Evolutionary conservation across 2,329 filamentous ascomycete genomes (phyloP).

Genomic region (Pseudopyricularia javanii): DNA sequence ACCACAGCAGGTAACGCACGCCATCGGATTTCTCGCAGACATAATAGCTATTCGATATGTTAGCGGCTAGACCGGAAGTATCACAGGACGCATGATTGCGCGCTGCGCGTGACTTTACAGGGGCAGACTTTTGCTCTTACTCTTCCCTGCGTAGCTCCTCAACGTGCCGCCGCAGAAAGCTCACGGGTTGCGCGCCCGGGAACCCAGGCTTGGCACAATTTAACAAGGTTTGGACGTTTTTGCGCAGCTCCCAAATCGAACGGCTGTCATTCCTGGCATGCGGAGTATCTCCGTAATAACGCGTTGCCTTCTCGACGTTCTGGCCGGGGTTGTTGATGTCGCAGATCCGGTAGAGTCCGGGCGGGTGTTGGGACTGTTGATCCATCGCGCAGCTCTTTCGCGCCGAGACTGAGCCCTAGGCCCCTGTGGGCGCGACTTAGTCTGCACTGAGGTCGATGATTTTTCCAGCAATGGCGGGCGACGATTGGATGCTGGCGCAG

Average conservation of each 20-base stretch:
- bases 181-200: constrained; percentile 88
- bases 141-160: constrained; percentile 71
- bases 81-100: neutral
- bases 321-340: constrained; percentile 2
- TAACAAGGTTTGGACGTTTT: constrained; percentile 66
- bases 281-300: constrained; percentile 17
- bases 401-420: neutral
- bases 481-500: neutral
- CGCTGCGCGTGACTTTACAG: neutral
- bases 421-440: neutral
- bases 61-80: neutral
- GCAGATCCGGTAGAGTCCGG: neutral
- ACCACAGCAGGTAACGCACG: constrained; percentile 88
- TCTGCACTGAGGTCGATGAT: neutral
- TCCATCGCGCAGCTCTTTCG: neutral
- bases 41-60: constrained; percentile 55
- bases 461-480: neutral
- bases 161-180: constrained; percentile 72
- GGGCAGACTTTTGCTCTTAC: constrained; percentile 25
- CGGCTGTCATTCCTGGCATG: constrained; percentile 1
- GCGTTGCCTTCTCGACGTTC: constrained; percentile 1
- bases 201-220: constrained; percentile 57
- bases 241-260: constrained; percentile 33
- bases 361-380: neutral
- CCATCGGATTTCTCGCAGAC: constrained; percentile 98